Conservation (phyloP, 371 early-diverging fungal genomes). For the Mortierella sp. region DNA sequence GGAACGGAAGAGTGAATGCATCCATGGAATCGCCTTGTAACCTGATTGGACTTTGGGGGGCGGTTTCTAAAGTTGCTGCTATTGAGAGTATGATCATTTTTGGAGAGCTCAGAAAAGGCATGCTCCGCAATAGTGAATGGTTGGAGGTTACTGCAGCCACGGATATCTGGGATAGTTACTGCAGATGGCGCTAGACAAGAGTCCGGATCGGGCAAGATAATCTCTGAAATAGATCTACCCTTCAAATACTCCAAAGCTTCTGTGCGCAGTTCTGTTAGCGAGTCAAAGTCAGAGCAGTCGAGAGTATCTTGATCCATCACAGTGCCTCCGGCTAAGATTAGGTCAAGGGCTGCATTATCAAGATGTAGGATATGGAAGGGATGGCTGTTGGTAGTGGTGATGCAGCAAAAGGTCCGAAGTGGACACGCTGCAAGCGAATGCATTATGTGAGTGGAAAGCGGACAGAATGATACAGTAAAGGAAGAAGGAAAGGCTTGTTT, state of each 20-base stretch:
- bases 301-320: background rate
- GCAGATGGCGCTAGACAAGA: background rate
- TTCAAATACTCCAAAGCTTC: slow-evolving; percentile 3
- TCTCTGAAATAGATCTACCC: slow-evolving; percentile 23
- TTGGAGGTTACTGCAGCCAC: slow-evolving; percentile 7
- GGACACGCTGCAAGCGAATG: slow-evolving; percentile 43
- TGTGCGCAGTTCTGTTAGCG: slow-evolving; percentile 9
- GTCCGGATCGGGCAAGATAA: slow-evolving; percentile 25
- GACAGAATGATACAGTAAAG: background rate
- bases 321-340: slow-evolving; percentile 3
- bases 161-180: background rate
- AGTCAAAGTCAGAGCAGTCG: background rate
- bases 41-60: background rate
- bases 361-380: slow-evolving; percentile 34
- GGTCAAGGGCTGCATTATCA: slow-evolving; percentile 42
- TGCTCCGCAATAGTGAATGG: slow-evolving; percentile 10
- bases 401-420: slow-evolving; percentile 35
- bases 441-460: slow-evolving; percentile 1
- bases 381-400: slow-evolving; percentile 30
- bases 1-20: slow-evolving; percentile 29
- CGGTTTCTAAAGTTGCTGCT: background rate
- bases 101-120: background rate
- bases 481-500: background rate
- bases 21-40: slow-evolving; percentile 28
- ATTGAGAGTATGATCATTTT: background rate